Evolutionary conservation across 345 rosid genomes (phyloP).

Genomic region (Pistacia integerrima): DNA sequence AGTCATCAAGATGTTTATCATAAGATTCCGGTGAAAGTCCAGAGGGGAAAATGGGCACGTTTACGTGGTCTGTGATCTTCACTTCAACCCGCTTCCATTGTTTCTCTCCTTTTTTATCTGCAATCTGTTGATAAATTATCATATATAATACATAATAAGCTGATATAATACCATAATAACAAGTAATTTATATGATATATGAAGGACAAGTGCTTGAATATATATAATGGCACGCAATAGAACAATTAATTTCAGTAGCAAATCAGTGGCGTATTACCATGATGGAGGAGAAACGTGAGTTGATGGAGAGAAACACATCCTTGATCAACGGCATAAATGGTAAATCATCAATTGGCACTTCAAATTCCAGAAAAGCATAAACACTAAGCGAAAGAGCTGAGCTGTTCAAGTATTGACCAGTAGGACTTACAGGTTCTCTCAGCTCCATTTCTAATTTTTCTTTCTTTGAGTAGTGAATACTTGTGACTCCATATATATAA

Average conservation of each 20-base stretch:
- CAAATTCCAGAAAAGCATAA: constrained; percentile 32
- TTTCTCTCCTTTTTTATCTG: constrained; percentile 28
- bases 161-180: not conserved
- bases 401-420: constrained; percentile 38
- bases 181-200: too few species aligned
- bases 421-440: constrained; percentile 45
- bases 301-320: constrained; percentile 39
- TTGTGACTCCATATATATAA: too few species aligned
- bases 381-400: constrained; percentile 30
- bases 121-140: constrained; percentile 26
- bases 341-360: constrained; percentile 34
- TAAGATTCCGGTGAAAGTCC: constrained; percentile 36
- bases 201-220: too few species aligned
- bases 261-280: constrained; percentile 31
- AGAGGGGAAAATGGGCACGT: constrained; percentile 30
- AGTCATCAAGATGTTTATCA: constrained; percentile 27
- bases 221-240: too few species aligned
- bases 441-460: too few species aligned
- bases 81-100: constrained; percentile 43
- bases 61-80: constrained; percentile 31
- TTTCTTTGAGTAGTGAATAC: too few species aligned
- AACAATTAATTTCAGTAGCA: not conserved
- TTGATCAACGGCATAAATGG: constrained; percentile 6
- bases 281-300: constrained; percentile 48
- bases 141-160: not conserved